Evolutionary conservation across 805 yeast genomes (phyloP), one percentile per base, ranked within the genome.

Genomic region (Brettanomyces sp.): DNA sequence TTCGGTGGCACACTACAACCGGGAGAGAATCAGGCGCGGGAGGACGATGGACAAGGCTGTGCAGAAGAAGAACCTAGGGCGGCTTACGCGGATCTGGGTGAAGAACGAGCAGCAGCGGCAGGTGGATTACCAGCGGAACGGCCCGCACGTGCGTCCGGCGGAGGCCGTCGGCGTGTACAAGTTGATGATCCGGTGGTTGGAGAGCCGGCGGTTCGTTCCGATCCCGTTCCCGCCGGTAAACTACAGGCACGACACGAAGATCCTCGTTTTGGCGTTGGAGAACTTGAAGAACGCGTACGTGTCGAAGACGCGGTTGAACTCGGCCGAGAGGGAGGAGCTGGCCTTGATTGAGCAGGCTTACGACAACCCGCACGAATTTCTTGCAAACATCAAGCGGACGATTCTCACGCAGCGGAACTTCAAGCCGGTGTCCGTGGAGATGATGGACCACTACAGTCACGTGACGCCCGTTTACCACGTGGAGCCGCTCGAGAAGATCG

Each of bases 311-410:
- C 69, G 96, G 47, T 67, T 93, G 52, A 91, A 88, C 55, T 82
- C 95, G 5, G 70, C 82, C 7, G 96, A 93, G 62, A 73, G 97
- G 52, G 97, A 91, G 63, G 99, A 93, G 56, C 67, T 93, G 49
- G 93, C 96, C 0, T 68, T 91, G 50, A 88, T 93, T 41, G 99
- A 93, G 58, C 95, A 89, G 57, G 98, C 98, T 0, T 93, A 88
- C 60, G 99, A 93, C 57, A 87, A 88, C 54, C 99, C 99, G 0
- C 95, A 89, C 60, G 98, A 95, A 58, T 83, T 90, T 50, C 68
- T 93, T 47, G 84, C 83, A 13, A 76, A 96, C 50, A 77, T 93
- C 46, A 93, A 93, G 64, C 82, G 83, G 55, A 80, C 82, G 39
- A 65, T 93, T 41, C 67, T 89, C 47, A 85, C 96, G 0, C 96